Conservation (phyloP, 2,329 filamentous ascomycete genomes). For the Aspergillus sp. region DNA sequence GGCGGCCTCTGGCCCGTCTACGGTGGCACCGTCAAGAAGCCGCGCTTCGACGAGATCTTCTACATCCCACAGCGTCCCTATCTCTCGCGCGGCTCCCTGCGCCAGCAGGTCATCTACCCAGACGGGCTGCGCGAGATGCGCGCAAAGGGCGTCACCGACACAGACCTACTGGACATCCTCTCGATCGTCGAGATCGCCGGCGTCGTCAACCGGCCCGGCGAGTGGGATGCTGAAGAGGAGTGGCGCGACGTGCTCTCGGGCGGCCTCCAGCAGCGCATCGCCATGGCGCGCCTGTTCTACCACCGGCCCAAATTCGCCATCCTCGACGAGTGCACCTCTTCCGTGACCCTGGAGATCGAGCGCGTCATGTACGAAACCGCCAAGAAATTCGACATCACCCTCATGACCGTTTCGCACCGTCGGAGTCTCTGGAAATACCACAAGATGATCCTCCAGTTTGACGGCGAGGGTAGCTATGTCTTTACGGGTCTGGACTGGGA, state of each 20-base stretch:
- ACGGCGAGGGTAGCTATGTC: conserved; percentile 83
- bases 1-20: conserved; percentile 97
- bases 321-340: conserved; percentile 90
- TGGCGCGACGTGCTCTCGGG: conserved; percentile 92
- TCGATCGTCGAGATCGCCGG: conserved; percentile 71
- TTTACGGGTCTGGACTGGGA: conserved; percentile 89
- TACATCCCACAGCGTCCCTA: conserved; percentile 97
- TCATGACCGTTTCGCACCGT: conserved; percentile 93
- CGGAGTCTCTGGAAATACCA: conserved; percentile 96
- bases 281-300: conserved; percentile 93
- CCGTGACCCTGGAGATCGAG: conserved; percentile 90
- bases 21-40: conserved; percentile 85
- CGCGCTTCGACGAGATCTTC: conserved; percentile 86
- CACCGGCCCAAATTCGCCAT: conserved; percentile 90
- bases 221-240: conserved; percentile 90
- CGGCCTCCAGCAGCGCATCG: conserved; percentile 88
- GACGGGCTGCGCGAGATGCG: conserved; percentile 83
- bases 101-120: conserved; percentile 94
- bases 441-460: conserved; percentile 87
- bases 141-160: conserved; percentile 70
- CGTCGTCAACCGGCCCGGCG: conserved; percentile 67
- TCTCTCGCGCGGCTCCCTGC: conserved; percentile 78
- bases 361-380: conserved; percentile 96
- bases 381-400: conserved; percentile 79
- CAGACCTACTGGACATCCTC: conserved; percentile 68